Evolutionary conservation across 768 basidiomycete genomes (phyloP).

Genomic region (Strobilomyces echinocephalus): DNA sequence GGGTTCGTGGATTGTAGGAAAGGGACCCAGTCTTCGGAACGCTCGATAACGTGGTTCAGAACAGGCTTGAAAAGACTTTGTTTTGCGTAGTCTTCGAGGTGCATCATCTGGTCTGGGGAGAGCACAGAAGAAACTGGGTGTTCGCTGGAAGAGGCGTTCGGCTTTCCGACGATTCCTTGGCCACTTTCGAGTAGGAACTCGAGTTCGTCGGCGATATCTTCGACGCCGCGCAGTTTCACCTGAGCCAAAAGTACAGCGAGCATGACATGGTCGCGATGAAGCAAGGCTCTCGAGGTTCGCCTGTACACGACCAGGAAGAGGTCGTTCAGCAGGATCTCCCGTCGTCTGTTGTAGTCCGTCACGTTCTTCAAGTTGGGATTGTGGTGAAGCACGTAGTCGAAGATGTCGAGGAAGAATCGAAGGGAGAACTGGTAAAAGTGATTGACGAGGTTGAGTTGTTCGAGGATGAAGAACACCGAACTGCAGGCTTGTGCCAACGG

Average conservation of each 20-base stretch:
- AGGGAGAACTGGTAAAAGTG: slow-evolving; percentile 99
- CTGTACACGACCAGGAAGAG: slow-evolving; percentile 86
- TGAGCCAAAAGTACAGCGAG: slow-evolving; percentile 87
- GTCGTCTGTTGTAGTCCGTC: slow-evolving; percentile 65
- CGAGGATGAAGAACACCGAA: slow-evolving; percentile 93
- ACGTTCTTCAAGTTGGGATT: slow-evolving; percentile 86
- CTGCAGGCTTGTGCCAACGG: slow-evolving; percentile 95
- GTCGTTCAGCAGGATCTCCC: slow-evolving; percentile 78
- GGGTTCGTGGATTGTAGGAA: slow-evolving; percentile 68
- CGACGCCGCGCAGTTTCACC: slow-evolving; percentile 75
- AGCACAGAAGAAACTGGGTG: slow-evolving; percentile 45
- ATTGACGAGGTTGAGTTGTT: slow-evolving; percentile 88
- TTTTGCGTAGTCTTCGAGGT: slow-evolving; percentile 67
- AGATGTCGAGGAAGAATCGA: slow-evolving; percentile 96
- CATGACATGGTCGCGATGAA: slow-evolving; percentile 88
- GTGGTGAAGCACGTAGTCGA: slow-evolving; percentile 88
- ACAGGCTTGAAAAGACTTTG: slow-evolving; percentile 77
- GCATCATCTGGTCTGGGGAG: slow-evolving; percentile 60
- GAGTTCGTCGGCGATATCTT: slow-evolving; percentile 78
- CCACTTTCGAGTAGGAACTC: slow-evolving; percentile 92
- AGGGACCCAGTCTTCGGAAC: slow-evolving; percentile 62
- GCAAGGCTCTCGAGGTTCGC: slow-evolving; percentile 83
- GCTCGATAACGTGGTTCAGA: slow-evolving; percentile 52
- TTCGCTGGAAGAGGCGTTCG: slow-evolving; percentile 32
- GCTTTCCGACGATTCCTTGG: slow-evolving; percentile 48